These are phyloP conservation scores for Gyromitra esculenta DNA, from an alignment of 2,329 filamentous ascomycete species.

Conservation along the genomic window DNA sequence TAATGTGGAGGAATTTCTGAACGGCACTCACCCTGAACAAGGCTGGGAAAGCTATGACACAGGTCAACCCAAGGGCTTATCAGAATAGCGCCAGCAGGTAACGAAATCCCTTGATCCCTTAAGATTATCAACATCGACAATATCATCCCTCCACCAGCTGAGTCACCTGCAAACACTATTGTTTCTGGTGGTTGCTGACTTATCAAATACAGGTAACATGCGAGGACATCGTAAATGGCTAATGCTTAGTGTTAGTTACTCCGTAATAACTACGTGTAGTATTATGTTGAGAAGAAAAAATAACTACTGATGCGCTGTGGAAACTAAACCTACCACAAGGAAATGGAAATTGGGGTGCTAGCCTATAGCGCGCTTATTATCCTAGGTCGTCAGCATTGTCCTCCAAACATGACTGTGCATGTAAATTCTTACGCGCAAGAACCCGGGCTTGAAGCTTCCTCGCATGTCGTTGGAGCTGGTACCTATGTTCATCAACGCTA, in stretches of 20 bases:
- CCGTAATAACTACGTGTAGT: neutral
- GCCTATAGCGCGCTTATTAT: slow-evolving; percentile 73
- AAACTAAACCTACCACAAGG: slow-evolving; percentile 72
- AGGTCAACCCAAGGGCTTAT: slow-evolving; percentile 97
- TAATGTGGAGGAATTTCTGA: neutral
- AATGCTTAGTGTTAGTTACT: slow-evolving; percentile 15
- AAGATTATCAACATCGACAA: slow-evolving; percentile 80
- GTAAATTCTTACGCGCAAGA: slow-evolving; percentile 69
- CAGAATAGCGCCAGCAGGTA: slow-evolving; percentile 88
- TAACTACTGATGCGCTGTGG: neutral
- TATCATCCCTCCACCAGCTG: slow-evolving; percentile 91
- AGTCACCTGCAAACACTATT: slow-evolving; percentile 89
- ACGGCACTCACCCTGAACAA: slow-evolving; percentile 72
- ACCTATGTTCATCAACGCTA: slow-evolving; percentile 95
- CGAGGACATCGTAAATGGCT: slow-evolving; percentile 81
- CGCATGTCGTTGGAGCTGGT: slow-evolving; percentile 95
- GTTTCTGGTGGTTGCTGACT: slow-evolving; percentile 78
- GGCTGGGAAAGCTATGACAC: slow-evolving; percentile 92
- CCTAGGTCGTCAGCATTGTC: slow-evolving; percentile 12
- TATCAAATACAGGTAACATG: slow-evolving; percentile 85
- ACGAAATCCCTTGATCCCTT: slow-evolving; percentile 81
- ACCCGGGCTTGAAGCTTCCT: slow-evolving; percentile 91
- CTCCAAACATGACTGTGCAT: neutral
- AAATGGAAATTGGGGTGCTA: slow-evolving; percentile 94
- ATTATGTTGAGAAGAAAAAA: neutral